phyloP scores from a whole-genome alignment of 228 moss, liverwort and hornwort genomes.

The Sphagnum magellanicum region DNA sequence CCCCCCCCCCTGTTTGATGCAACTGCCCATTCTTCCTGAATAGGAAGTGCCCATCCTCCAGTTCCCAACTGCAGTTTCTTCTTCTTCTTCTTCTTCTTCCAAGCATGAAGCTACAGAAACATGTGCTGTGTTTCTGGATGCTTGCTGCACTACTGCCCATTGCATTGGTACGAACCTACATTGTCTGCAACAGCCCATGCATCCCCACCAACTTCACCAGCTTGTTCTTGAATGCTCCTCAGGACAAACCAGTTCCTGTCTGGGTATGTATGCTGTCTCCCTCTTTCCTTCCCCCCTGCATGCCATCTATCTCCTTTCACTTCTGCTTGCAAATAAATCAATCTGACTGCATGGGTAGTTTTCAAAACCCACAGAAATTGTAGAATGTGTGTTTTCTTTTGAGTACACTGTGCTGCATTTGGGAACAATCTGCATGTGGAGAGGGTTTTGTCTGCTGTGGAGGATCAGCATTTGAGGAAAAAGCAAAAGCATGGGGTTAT shows the following conservation, averaged over 20 bases:
- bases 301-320: background rate
- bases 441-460: too few species aligned
- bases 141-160: background rate
- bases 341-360: too few species aligned
- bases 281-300: too few species aligned
- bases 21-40: too few species aligned
- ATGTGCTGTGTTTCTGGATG: background rate
- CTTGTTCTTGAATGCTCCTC: background rate
- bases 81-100: background rate
- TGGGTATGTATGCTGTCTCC: background rate
- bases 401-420: too few species aligned
- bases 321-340: background rate
- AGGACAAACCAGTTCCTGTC: background rate
- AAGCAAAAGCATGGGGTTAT: too few species aligned
- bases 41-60: too few species aligned
- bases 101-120: background rate
- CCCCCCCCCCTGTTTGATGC: too few species aligned
- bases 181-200: background rate
- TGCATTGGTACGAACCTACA: background rate
- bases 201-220: background rate
- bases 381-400: too few species aligned
- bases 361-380: background rate
- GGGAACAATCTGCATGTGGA: too few species aligned
- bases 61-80: too few species aligned
- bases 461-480: too few species aligned